A percentile compares a stretch with the other conserved stretches of the same genome.
These are phyloP conservation scores for Salisapilia sapeloensis DNA, from an alignment of 352 stramenopile genomes.

Conservation along the genomic window DNA sequence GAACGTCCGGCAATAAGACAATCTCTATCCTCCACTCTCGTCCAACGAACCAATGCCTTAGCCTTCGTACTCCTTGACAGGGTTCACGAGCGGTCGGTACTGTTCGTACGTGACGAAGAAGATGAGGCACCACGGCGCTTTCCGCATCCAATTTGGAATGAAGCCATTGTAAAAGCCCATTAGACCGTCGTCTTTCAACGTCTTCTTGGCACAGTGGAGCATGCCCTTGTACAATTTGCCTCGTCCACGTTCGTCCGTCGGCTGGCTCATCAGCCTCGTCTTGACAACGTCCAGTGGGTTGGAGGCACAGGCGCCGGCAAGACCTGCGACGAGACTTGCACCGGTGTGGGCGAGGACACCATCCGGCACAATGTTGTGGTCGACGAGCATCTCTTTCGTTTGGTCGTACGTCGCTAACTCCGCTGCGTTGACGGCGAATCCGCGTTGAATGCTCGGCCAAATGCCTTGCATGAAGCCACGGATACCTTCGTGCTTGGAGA, in stretches of 20 bases:
- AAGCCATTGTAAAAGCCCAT: conserved; percentile 77
- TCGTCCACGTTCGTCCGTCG: conserved; percentile 28
- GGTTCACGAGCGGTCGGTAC: conserved; percentile 24
- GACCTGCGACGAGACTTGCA: conserved; percentile 57
- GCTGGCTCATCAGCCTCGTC: conserved; percentile 68
- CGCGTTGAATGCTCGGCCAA: conserved; percentile 68
- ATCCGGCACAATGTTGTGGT: conserved; percentile 35
- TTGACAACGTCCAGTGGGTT: conserved; percentile 81
- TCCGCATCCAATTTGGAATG: conserved; percentile 76
- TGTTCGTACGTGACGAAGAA: conserved; percentile 82
- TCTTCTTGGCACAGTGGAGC: conserved; percentile 48
- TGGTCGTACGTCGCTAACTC: conserved; percentile 80
- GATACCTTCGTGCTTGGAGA: conserved; percentile 56
- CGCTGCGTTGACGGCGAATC: conserved; percentile 75
- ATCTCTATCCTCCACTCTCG: too few species aligned
- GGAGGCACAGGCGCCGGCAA: conserved; percentile 49
- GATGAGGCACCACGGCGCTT: conserved; percentile 71
- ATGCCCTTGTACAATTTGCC: conserved; percentile 53
- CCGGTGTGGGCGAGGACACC: conserved; percentile 54
- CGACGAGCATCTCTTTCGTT: conserved; percentile 52
- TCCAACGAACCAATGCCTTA: too few species aligned
- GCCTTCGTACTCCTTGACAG: conserved; percentile 9
- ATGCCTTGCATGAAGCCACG: conserved; percentile 68
- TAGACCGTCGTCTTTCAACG: conserved; percentile 41
- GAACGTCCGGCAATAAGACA: too few species aligned